phyloP scores from a whole-genome alignment of 257 asterid genomes.

The Capsicum chinense region DNA sequence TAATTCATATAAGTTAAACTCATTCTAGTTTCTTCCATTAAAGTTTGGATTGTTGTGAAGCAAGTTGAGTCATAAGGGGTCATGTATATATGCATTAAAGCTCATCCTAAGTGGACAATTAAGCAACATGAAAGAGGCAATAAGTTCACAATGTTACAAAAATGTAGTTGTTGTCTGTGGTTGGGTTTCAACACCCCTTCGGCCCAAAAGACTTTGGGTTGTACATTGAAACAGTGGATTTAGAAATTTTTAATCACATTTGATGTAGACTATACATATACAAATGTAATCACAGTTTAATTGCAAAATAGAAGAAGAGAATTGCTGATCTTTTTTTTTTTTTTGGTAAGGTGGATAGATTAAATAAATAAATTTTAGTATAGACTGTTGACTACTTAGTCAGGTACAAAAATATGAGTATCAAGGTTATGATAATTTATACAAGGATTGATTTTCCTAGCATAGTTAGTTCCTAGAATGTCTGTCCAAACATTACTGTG shows the following conservation, averaged over 20 bases:
- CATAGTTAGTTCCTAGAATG: too few relatives aligned
- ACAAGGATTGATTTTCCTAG: too few relatives aligned
- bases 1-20: background rate
- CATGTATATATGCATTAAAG: background rate
- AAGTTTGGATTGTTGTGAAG: constrained; percentile 2
- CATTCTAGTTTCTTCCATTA: background rate
- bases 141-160: background rate
- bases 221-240: background rate
- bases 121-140: background rate
- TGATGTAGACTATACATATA: background rate
- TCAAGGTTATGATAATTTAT: too few relatives aligned
- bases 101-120: background rate
- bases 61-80: background rate
- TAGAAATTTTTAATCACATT: background rate
- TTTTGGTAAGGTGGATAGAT: too few relatives aligned
- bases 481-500: too few relatives aligned
- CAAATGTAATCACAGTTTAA: background rate
- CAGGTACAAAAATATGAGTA: too few relatives aligned
- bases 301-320: too few relatives aligned
- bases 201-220: background rate
- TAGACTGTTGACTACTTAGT: too few relatives aligned
- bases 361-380: too few relatives aligned
- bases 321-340: too few relatives aligned
- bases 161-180: background rate
- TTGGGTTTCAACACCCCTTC: background rate